Conservation (phyloP, 345 rosid genomes). For the Luvunga scandens region DNA sequence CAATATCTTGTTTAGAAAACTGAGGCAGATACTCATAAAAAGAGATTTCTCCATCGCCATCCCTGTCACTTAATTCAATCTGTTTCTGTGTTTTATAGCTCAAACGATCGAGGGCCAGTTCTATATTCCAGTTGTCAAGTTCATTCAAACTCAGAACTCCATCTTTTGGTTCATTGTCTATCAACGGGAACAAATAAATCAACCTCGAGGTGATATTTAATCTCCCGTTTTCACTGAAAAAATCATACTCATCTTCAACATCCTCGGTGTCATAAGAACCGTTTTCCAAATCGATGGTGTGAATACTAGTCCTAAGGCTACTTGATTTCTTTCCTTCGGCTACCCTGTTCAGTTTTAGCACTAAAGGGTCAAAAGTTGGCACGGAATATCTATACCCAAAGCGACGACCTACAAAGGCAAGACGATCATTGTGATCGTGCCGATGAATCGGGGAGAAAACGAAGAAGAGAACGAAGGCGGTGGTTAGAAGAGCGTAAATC, state of each 20-base stretch:
- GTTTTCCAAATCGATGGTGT: slow-evolving; percentile 6
- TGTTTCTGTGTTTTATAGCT: slow-evolving; percentile 43
- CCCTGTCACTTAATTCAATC: slow-evolving; percentile 40
- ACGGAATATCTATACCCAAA: slow-evolving; percentile 37
- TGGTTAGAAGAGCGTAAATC: slow-evolving; percentile 41
- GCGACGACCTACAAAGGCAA: slow-evolving; percentile 35
- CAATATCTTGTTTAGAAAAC: slow-evolving; percentile 49
- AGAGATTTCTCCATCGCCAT: slow-evolving; percentile 53
- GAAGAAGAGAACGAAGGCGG: slow-evolving; percentile 36
- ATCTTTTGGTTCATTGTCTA: slow-evolving; percentile 54
- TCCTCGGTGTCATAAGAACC: background rate
- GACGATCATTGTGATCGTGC: background rate
- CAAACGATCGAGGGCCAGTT: slow-evolving; percentile 49
- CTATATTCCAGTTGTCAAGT: slow-evolving; percentile 56
- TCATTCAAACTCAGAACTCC: slow-evolving; percentile 49
- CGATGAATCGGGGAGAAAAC: slow-evolving; percentile 23
- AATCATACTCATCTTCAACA: slow-evolving; percentile 21
- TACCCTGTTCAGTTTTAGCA: slow-evolving; percentile 38
- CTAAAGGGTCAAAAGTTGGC: slow-evolving; percentile 58
- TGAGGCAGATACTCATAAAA: slow-evolving; percentile 62
- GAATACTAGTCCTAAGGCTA: no score
- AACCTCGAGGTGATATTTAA: slow-evolving; percentile 60
- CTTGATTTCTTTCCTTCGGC: slow-evolving; percentile 20
- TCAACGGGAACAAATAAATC: slow-evolving; percentile 54
- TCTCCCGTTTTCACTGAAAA: slow-evolving; percentile 37